phyloP scores from a whole-genome alignment of 106 monocot species.

The Hemerocallis citrina region DNA sequence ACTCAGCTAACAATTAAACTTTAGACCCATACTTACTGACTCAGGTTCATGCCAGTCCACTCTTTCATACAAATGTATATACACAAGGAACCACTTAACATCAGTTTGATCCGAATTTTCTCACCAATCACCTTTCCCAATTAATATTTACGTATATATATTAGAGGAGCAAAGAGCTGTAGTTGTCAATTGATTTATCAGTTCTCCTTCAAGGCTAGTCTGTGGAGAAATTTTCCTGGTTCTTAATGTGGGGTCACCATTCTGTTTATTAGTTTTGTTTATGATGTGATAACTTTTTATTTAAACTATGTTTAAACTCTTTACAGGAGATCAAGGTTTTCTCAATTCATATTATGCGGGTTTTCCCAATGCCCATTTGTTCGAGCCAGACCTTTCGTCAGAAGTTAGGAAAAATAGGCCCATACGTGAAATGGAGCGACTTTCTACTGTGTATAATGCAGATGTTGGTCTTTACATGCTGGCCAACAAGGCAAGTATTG shows the following conservation, averaged over 20 bases:
- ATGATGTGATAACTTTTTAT: neutral
- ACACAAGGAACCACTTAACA: too few species aligned
- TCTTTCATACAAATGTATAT: too few species aligned
- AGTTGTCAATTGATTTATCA: too few species aligned
- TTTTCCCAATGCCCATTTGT: conserved; percentile 85
- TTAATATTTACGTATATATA: too few species aligned
- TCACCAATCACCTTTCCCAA: too few species aligned
- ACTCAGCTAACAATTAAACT: too few species aligned
- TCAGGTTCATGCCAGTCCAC: neutral
- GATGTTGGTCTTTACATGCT: conserved; percentile 99
- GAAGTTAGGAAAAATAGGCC: conserved; percentile 30
- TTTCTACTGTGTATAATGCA: conserved; percentile 95
- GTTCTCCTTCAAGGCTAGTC: too few species aligned
- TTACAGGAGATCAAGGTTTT: conserved; percentile 91
- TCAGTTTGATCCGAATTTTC: too few species aligned
- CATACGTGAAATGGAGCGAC: conserved; percentile 64
- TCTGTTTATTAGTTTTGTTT: neutral
- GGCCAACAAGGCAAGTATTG: conserved; percentile 73
- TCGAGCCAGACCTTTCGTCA: conserved; percentile 48
- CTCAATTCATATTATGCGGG: conserved; percentile 84
- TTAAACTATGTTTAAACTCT: neutral
- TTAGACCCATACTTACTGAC: too few species aligned
- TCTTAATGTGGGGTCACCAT: too few species aligned
- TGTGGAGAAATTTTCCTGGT: too few species aligned
- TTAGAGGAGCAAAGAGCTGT: too few species aligned